Conservation (phyloP, 106 monocot species). For the Dendrobium chrysotoxum region DNA sequence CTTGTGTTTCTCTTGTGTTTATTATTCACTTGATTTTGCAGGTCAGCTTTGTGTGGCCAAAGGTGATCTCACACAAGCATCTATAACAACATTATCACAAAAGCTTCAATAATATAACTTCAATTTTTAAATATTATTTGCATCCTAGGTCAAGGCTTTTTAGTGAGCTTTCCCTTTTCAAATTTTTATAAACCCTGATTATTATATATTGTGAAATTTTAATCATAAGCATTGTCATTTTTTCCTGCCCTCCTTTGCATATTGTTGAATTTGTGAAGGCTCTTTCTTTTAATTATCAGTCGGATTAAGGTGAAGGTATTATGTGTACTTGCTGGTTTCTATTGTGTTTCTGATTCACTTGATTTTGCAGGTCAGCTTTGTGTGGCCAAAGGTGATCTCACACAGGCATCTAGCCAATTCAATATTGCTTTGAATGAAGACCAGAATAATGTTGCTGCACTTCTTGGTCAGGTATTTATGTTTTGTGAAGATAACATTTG, state of each 20-base stretch:
- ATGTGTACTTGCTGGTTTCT: background rate
- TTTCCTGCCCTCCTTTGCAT: background rate
- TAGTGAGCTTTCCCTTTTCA: no score
- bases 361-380: conserved; percentile 71
- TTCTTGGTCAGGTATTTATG: conserved; percentile 85
- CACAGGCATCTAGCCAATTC: conserved; percentile 55
- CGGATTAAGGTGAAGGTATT: background rate
- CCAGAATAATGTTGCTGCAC: conserved; percentile 71
- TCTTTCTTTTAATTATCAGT: background rate
- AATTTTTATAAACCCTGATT: no score
- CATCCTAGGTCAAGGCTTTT: no score
- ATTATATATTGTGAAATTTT: no score
- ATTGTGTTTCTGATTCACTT: conserved; percentile 10
- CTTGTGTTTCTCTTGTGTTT: conserved; percentile 5
- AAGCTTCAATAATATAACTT: no score
- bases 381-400: conserved; percentile 69
- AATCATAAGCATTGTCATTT: background rate
- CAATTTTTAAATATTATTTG: no score
- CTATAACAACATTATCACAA: background rate
- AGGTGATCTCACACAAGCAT: conserved; percentile 61
- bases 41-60: conserved; percentile 86
- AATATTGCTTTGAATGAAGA: conserved; percentile 75
- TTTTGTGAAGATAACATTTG: background rate
- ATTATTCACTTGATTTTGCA: conserved; percentile 23
- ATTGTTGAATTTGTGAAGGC: background rate